Base-by-base conservation (phyloP, 2,329 filamentous ascomycete species). In the Monilinia laxa region DNA sequence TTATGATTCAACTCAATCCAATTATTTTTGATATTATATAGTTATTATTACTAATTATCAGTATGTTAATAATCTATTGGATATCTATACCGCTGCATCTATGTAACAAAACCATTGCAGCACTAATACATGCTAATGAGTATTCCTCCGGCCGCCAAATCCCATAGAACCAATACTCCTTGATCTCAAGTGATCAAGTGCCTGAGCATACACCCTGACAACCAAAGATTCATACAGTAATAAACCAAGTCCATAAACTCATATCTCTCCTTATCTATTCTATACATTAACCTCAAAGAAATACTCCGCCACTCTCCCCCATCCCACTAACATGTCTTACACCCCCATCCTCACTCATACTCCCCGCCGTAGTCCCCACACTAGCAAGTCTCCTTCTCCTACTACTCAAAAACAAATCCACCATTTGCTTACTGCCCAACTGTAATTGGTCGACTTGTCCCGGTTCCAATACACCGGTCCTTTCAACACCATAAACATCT, bases 361-460 rank as follows among this genome's bases (percentile, higher is more conserved):
- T 66, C 4, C 67, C 72, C 7, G 79, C 78, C 4, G 77, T 77
- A 59, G 76, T 78, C 9, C 78, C 79, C 9, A 38, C 52, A 16
- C 79, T 79, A 31, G 76, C 73, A 49, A 80, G 79, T 16, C 79
- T 77, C 68, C 75, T 80, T 20, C 80, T 78, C 23, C 83, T 78
- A 57, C 80, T 83, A 68, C 78, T 84, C 38, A 86, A 75, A 71
- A 86, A 85, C 59, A 82, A 67, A 63, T 86, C 83, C 10, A 86
- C 83, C 81, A 86, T 85, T 53, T 78, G 77, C 73, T 81, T 81
- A 70, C 82, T 83, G 2, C 81, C 81, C 68, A 80, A 73, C 0
- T 73, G 74, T 67, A 81, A 79, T 0, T 75, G 73, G 51, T 78
- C 76, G 14, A 45, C 38, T 65, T 69, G 69, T 65, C 63, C 71